These are phyloP conservation scores for Puccinia novopanici DNA, from an alignment of 1,284 basidiomycete genomes.

Conservation along the genomic window DNA sequence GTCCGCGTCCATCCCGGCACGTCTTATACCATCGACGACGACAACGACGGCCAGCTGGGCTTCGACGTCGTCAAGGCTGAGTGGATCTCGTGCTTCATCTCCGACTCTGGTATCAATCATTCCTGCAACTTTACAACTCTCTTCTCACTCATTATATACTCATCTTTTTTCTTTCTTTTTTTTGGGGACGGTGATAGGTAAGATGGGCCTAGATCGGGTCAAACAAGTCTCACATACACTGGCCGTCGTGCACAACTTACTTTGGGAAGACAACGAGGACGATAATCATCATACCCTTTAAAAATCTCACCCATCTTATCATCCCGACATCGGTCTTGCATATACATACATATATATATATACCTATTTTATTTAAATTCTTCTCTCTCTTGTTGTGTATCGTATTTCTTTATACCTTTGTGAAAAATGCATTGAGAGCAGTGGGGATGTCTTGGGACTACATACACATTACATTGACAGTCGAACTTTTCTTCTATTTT, in stretches of 20 bases:
- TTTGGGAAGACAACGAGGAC: constrained; percentile 44
- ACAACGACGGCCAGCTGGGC: not conserved
- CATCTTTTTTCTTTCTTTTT: constrained; percentile 12
- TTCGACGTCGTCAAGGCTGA: constrained; percentile 36
- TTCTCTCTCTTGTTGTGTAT: no score
- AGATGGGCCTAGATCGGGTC: constrained; percentile 9
- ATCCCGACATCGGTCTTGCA: not conserved
- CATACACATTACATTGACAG: no score
- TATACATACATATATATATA: not conserved
- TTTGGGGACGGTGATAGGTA: not conserved
- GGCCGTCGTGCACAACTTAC: constrained; percentile 5
- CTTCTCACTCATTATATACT: not conserved
- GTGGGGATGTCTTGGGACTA: no score
- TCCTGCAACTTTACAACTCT: not conserved
- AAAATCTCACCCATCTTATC: no score
- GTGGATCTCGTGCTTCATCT: constrained; percentile 34
- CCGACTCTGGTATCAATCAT: constrained; percentile 26
- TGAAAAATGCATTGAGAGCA: no score
- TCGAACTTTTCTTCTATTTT: no score
- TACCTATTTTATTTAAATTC: no score
- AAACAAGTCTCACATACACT: constrained; percentile 38
- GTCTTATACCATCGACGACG: no score
- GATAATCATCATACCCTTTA: not conserved
- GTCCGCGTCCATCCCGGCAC: not conserved
- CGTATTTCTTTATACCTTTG: no score